Evolutionary conservation across 495 filamentous ascomycete species (phyloP), one percentile per base, ranked within the genome.

Genomic region (Aspergillus incahuasiensis): DNA sequence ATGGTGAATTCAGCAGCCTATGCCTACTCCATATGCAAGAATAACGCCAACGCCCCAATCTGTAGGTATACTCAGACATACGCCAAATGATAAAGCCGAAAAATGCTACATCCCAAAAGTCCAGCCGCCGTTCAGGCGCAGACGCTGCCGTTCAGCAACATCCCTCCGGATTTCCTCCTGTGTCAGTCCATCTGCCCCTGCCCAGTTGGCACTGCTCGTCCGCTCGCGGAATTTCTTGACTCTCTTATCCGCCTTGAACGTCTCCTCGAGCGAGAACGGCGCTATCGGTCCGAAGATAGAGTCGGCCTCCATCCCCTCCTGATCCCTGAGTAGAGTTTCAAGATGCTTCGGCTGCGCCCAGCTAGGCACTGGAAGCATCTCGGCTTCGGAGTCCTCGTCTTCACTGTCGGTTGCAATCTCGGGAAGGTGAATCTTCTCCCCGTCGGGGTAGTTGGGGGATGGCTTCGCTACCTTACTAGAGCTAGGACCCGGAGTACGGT

Each of bases 121-220:
- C 94, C 94, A 98, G 0, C 87, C 89, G 0, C 94, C 92, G 54
- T 96, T 89, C 57, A 86, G 75, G 21, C 85, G 80, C 71, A 97
- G 76, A 63, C 85, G 84, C 68, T 92, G 86, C 59, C 92, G 81
- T 48, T 86, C 91, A 51, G 87, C 87, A 52, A 85, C 68, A 74
- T 99, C 92, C 58, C 79, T 85, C 40, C 83, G 74, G 57, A 95
- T 87, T 64, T 89, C 94, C 52, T 95, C 94, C 62, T 92, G 86
- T 5, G 91, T 97, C 64, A 99, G 73, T 54, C 84, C 79, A 74
- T 99, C 94, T n/a, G 84, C 70, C 12, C 88, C 85, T 15, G 71
- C 70, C 94, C 94, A 99, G 69, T 95, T 94, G 7, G 94, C 95
- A 67, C 90, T 95, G 59, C 88, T 94, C 30, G 91, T 96, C 20